Evolutionary conservation across 2,329 filamentous ascomycete genomes (phyloP), one percentile per base, ranked within the genome.

Genomic region (Tolypocladium inflatum): DNA sequence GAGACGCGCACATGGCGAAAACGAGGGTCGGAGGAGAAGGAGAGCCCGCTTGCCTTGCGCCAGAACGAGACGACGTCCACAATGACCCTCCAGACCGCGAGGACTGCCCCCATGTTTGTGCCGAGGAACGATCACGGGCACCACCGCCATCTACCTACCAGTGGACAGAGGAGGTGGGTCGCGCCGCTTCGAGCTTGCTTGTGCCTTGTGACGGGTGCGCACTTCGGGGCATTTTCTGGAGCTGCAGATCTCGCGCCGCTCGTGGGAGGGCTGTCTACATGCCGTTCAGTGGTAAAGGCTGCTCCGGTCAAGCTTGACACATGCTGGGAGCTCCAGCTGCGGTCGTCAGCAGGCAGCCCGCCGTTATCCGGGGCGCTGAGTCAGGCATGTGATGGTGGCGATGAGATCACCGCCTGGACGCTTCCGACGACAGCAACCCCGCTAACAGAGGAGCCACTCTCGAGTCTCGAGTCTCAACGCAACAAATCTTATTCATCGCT

Each of bases 61-160:
- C 85, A 88, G 68, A 86, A 88, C 50, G 76, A 71, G 59, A 79
- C 71, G 54, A 88, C 83, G 61, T 88, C 84, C 39, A 83, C 68
- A 41, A 87, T 68, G 73, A 88, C 78, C 61, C 77, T 77, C 74
- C 80, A 81, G 59, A 87, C 68, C 50, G 80, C 76, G 60, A 76
- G 64, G 53, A 76, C 68, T 60, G 78, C 69, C 67, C 73, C 72
- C 73, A 77, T 75, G 63, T 74, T 71, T 52, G n/a, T 52, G 66
- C 70, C 67, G 69, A 71, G 68, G 67, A 43, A 63, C 61, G 60
- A 65, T 68, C 67, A 68, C 67, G n/a, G n/a, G 48, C 48, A 52
- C 48, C 30, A n/a, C 35, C 43, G 48, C 54, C 26, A 38, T 35
- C 42, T n/a, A 33, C 17, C 48, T 35, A 51, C 30, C 21, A 35